Evolutionary conservation across 768 basidiomycete species (phyloP).

Genomic region (Amanita rubescens): DNA sequence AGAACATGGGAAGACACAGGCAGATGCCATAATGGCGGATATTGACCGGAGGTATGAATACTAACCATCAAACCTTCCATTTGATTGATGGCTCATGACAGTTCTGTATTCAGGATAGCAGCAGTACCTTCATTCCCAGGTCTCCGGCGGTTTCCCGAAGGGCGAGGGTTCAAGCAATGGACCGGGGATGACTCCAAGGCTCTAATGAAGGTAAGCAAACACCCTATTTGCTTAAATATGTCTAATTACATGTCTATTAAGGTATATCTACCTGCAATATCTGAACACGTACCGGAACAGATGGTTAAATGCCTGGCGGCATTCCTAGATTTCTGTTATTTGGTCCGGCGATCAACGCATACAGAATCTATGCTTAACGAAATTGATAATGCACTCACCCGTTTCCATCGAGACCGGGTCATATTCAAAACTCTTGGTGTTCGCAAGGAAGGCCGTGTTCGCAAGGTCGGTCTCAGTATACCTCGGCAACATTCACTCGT

Average conservation of each 20-base stretch:
- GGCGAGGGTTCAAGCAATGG: constrained; percentile 20
- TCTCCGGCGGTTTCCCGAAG: constrained; percentile 20
- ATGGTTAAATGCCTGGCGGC: not conserved
- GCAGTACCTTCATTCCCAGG: constrained; percentile 16
- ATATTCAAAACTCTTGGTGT: too few relatives aligned
- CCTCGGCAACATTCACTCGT: constrained; percentile 19
- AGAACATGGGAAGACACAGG: not conserved
- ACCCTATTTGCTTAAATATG: too few relatives aligned
- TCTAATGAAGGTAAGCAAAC: constrained; percentile 23
- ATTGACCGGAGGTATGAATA: constrained; percentile 7
- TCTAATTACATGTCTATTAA: not conserved
- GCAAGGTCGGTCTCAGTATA: constrained; percentile 15
- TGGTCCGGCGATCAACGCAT: constrained; percentile 17
- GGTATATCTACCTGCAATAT: constrained; percentile 18
- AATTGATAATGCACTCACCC: constrained; percentile 12
- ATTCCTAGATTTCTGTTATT: constrained; percentile 28
- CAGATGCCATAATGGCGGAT: constrained; percentile 1
- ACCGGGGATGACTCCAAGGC: constrained; percentile 25
- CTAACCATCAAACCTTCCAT: not conserved
- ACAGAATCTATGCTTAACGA: constrained; percentile 11
- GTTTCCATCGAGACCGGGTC: constrained; percentile 18
- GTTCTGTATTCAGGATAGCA: constrained; percentile 10
- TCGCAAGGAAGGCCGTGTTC: not conserved
- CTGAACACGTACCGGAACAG: constrained; percentile 6
- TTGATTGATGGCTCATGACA: too few relatives aligned